phyloP scores from a whole-genome alignment of 2,329 filamentous ascomycete species.

The Aspergillus sp. region DNA sequence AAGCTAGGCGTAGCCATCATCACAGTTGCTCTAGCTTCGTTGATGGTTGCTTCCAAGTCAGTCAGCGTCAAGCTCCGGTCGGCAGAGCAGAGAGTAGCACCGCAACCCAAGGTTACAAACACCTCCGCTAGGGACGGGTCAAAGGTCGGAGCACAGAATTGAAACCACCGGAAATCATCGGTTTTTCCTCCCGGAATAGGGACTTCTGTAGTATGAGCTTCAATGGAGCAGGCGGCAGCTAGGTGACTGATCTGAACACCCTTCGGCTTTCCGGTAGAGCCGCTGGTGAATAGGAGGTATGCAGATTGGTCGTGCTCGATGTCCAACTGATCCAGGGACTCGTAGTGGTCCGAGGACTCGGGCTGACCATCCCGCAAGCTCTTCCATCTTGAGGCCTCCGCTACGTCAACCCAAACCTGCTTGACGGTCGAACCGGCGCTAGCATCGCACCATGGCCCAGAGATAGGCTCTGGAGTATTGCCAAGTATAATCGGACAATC shows the following conservation, averaged over 20 bases:
- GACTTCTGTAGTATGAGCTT: constrained; percentile 30
- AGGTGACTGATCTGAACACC: constrained; percentile 36
- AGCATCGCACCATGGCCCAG: constrained; percentile 10
- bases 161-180: constrained; percentile 39
- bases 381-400: constrained; percentile 24
- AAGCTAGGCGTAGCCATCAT: constrained; percentile 45
- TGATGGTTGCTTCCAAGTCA: constrained; percentile 29
- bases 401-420: constrained; percentile 26
- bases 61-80: constrained; percentile 32
- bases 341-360: neutral
- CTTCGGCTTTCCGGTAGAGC: constrained; percentile 39
- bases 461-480: constrained; percentile 17
- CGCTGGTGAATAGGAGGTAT: constrained; percentile 38
- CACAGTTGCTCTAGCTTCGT: constrained; percentile 35
- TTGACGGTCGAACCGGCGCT: neutral
- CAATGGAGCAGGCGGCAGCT: constrained; percentile 34
- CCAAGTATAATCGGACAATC: constrained; percentile 28
- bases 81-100: constrained; percentile 40
- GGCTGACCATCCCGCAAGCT: constrained; percentile 7
- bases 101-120: constrained; percentile 32
- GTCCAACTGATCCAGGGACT: constrained; percentile 8
- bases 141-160: constrained; percentile 40
- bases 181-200: constrained; percentile 22
- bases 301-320: constrained; percentile 27
- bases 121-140: constrained; percentile 36